Evolutionary conservation across 805 yeast species (phyloP), one percentile per base, ranked within the genome.

Genomic region (Wickerhamiella sergipiensis): DNA sequence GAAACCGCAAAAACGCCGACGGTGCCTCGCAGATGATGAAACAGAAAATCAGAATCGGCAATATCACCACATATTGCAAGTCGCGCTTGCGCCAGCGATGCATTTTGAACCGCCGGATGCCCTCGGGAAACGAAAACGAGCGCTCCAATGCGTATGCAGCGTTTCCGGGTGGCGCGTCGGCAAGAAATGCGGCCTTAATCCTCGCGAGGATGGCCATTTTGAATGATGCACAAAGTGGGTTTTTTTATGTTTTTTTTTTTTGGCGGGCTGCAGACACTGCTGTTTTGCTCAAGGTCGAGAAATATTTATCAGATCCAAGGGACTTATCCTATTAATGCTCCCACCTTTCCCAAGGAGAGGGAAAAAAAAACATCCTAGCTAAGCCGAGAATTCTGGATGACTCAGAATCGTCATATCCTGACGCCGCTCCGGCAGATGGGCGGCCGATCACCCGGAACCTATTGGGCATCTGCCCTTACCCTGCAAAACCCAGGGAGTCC

Each of bases 31-130:
- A 56, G 44, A 71, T 60, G 46, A 60, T 55, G 50, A 68, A 75
- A 55, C 61, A 81, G 71, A 55, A 86, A 74, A 54, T 71, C 61
- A 42, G 75, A 55, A 54, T 78, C 59, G 58, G 80, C 69, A 36
- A 74, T 67, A 68, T 74, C 72, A 74, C 76, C 77, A 48, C 68
- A 59, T 53, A 76, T 61, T 68, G 74, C 31, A 65, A 43, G 55
- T 85, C 94, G 36, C 61, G 55, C 19, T 53, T 52, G 15, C 57
- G 50, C 64, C 64, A 67, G 33, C 58, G 52, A 52, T 67, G 72
- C 15, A 55, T 55, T 18, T 58, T 53, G 39, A 71, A 43, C 33
- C 62, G 56, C 23, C 59, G 50, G 31, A 67, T n/a, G 8, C 71
- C 68, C 24, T 61, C 58, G 18, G 59, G 50, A 6, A 63, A 54